These are phyloP conservation scores for Tuber indicum DNA, from an alignment of 495 filamentous ascomycete genomes.

Conservation along the genomic window DNA sequence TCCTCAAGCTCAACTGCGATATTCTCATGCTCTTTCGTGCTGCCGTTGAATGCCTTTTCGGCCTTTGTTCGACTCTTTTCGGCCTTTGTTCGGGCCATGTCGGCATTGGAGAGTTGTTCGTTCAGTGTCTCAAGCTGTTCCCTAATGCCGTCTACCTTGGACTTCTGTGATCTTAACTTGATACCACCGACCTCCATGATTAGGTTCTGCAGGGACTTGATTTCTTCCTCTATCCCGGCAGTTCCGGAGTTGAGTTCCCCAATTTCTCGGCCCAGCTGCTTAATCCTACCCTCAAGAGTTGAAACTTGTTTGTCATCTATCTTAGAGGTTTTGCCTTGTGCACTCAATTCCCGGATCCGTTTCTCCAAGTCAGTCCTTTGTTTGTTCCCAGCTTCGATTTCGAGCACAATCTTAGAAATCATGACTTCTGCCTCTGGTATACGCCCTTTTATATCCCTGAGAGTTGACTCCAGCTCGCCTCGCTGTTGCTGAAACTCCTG, in stretches of 20 bases:
- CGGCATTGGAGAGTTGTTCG: conserved; percentile 74
- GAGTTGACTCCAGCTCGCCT: conserved; percentile 62
- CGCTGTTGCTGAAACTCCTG: conserved; percentile 73
- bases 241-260: conserved; percentile 74
- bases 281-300: conserved; percentile 68
- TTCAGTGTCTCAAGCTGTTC: conserved; percentile 74
- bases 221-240: conserved; percentile 79
- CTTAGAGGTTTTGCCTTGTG: conserved; percentile 56
- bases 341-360: conserved; percentile 69
- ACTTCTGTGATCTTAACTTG: conserved; percentile 78
- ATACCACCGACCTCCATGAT: conserved; percentile 98
- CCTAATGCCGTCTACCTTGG: conserved; percentile 86
- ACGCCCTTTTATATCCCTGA: conserved; percentile 68
- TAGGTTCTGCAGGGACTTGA: conserved; percentile 82
- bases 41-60: conserved; percentile 67
- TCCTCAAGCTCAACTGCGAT: conserved; percentile 64
- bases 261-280: conserved; percentile 67
- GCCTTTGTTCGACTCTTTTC: conserved; percentile 87
- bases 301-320: conserved; percentile 64
- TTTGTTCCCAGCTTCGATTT: conserved; percentile 76
- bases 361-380: conserved; percentile 79
- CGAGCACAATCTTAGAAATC: conserved; percentile 85
- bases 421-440: conserved; percentile 80
- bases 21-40: conserved; percentile 67
- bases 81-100: conserved; percentile 78